Base-by-base conservation (phyloP, 2,329 filamentous ascomycete species). In the Hypoxylon sp. region DNA sequence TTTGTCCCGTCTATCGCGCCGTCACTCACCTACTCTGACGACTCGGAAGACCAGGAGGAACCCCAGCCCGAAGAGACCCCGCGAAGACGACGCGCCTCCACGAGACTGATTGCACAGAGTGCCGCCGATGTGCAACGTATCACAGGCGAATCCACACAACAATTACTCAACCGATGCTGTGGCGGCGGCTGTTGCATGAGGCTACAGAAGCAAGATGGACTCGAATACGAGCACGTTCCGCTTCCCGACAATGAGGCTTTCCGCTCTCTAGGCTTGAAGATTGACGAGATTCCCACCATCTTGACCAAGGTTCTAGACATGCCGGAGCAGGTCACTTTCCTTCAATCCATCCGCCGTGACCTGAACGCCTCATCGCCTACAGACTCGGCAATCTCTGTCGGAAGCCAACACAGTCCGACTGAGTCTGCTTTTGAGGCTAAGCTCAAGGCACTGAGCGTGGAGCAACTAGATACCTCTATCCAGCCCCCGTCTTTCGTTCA, bases 401-500 rank as follows among this genome's bases (percentile, higher is more conserved):
- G 72, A 35, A 72, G 68, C 11, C 75, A 78, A 15, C 72, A 71
- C 15, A 79, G 80, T 46, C 71, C 54, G 23, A 27, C 54, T 23
- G 48, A 6, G 8, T 40, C 35, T 7, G 13, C 47, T 9, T 35
- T 68, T 29, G 64, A 67, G 21, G 48, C 65, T 26, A 50, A 33
- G n/a, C 54, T 68, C 18, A 63, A 68, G 50, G 70, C 70, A 26
- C 70, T 75, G 7, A 66, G 66, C 27, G 69, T 80, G 10, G 76
- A 80, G 38, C 70, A 77, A 33, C 72, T 86, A 54, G 80, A 88
- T 67, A 87, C 85, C 2, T 72, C 77, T 8, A 81, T 86, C 58
- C 89, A 94, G 71, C 94, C 95, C 15, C 95, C 95, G 5, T 83
- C 82, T 57, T 99, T 93, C 70, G 93, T 99, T 50, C 92, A 97